These are phyloP conservation scores for Brassica cretica DNA, from an alignment of 345 rosid species.

Conservation along the genomic window DNA sequence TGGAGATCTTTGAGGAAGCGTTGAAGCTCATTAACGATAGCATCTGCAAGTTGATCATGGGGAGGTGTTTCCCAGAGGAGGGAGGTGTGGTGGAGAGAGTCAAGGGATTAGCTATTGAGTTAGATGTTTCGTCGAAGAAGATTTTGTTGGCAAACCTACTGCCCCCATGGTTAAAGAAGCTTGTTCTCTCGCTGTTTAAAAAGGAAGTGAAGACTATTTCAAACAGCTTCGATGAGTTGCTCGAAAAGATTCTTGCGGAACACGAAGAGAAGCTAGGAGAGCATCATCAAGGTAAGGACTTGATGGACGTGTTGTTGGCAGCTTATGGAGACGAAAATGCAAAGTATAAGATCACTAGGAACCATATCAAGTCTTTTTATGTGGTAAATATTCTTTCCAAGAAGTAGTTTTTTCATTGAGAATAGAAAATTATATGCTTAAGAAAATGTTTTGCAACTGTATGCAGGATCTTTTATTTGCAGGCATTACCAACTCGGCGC, in stretches of 20 bases:
- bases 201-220: not conserved
- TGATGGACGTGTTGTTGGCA: not conserved
- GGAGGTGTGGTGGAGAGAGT: not conserved
- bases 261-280: not conserved
- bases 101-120: not conserved
- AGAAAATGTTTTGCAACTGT: not conserved
- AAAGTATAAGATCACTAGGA: not conserved
- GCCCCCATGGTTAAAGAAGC: not conserved
- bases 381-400: not conserved
- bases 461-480: not conserved
- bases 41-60: not conserved
- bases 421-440: not conserved
- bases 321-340: not conserved
- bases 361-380: not conserved
- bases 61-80: not conserved
- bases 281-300: not conserved
- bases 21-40: not conserved
- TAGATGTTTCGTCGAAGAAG: constrained; percentile 1
- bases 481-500: not conserved
- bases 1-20: not conserved
- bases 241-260: constrained; percentile 1
- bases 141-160: not conserved
- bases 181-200: not conserved
- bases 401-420: not conserved
- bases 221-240: not conserved